These are phyloP conservation scores for Colletotrichum chrysophilum DNA, from an alignment of 2,329 filamentous ascomycete species.

Conservation along the genomic window DNA sequence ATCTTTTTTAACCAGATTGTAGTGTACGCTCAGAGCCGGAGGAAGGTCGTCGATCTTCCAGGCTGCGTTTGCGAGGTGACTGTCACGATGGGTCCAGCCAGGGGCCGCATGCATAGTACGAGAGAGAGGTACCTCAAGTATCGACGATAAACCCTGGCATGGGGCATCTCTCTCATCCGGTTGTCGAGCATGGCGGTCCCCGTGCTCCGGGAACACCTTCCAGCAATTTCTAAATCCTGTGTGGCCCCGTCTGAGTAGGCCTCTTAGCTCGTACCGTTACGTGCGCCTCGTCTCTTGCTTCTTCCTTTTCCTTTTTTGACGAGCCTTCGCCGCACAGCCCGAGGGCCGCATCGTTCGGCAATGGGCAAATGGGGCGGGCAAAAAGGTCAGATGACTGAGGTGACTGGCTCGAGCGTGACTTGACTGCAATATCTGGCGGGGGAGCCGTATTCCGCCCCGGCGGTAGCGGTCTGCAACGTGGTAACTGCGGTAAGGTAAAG, in stretches of 20 bases:
- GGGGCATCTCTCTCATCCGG: neutral
- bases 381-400: slow-evolving; percentile 17
- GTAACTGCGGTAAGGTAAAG: neutral
- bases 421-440: neutral
- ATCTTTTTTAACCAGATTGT: neutral
- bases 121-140: neutral
- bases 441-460: neutral
- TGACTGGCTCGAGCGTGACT: slow-evolving; percentile 3
- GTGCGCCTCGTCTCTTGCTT: neutral
- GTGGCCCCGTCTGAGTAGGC: neutral
- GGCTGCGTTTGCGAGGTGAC: neutral
- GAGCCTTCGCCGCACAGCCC: slow-evolving; percentile 2
- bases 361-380: neutral
- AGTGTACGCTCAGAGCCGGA: neutral
- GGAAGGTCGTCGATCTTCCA: neutral
- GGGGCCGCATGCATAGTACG: neutral
- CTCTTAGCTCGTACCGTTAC: neutral
- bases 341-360: neutral
- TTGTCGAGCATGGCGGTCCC: neutral
- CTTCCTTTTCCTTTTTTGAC: neutral
- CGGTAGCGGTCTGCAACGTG: neutral
- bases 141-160: neutral
- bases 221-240: neutral
- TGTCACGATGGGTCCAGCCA: neutral
- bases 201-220: slow-evolving; percentile 3